phyloP scores from a whole-genome alignment of 768 basidiomycete species.

The Exidia glandulosa region DNA sequence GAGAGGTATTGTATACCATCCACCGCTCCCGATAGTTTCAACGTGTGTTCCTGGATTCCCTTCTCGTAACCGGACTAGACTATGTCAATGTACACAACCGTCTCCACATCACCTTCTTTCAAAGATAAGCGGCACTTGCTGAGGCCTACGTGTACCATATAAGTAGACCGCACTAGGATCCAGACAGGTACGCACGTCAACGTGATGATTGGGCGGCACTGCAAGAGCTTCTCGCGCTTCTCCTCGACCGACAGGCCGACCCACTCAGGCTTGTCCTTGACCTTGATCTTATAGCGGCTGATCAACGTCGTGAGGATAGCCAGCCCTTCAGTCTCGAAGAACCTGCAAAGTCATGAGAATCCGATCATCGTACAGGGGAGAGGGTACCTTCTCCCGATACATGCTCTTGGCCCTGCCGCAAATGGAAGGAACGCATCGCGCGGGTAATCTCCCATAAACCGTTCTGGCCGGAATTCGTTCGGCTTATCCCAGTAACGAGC shows the following conservation, averaged over 20 bases:
- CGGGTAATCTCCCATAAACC: slow-evolving; percentile 5
- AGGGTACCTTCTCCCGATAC: not conserved
- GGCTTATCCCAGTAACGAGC: slow-evolving; percentile 3
- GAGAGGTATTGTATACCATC: too few species aligned
- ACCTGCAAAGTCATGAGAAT: slow-evolving; percentile 4
- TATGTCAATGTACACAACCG: too few species aligned
- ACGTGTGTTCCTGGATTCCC: too few species aligned
- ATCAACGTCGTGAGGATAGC: slow-evolving; percentile 41
- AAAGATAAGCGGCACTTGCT: too few species aligned
- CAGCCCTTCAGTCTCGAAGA: slow-evolving; percentile 42
- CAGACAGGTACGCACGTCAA: slow-evolving; percentile 29
- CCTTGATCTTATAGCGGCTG: slow-evolving; percentile 32
- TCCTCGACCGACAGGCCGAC: slow-evolving; percentile 33
- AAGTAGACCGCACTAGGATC: too few species aligned
- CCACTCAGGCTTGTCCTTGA: slow-evolving; percentile 24
- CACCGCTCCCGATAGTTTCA: too few species aligned
- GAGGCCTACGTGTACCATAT: too few species aligned
- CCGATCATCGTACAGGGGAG: not conserved
- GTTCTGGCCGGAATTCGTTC: slow-evolving; percentile 1
- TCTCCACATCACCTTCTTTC: too few species aligned
- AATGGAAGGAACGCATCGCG: slow-evolving; percentile 5
- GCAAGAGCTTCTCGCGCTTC: slow-evolving; percentile 22
- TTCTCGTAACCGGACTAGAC: too few species aligned
- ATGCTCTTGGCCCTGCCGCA: not conserved
- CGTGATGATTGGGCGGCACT: slow-evolving; percentile 26